These are phyloP conservation scores for Hawksworthiomyces lignivorus DNA, from an alignment of 2,329 filamentous ascomycete species.

Conservation along the genomic window DNA sequence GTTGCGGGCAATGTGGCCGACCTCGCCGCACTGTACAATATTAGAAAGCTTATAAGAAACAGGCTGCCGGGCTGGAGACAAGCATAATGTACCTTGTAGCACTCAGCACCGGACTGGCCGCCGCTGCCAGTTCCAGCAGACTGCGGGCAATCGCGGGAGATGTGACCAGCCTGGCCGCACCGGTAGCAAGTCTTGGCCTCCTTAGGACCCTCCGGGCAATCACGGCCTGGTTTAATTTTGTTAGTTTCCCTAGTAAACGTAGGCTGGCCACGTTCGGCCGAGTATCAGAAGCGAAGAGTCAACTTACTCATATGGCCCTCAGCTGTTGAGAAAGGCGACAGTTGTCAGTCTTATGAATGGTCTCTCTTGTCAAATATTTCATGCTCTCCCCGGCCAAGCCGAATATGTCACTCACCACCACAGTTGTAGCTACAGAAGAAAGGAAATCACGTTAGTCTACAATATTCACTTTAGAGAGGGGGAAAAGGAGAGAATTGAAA, in stretches of 20 bases:
- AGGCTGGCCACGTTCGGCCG: too few relatives aligned
- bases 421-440: slow-evolving; percentile 70
- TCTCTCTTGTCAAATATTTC: too few relatives aligned
- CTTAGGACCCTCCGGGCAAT: slow-evolving; percentile 84
- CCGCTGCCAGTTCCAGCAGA: slow-evolving; percentile 32
- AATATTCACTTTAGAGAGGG: not conserved
- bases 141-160: slow-evolving; percentile 76
- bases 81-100: slow-evolving; percentile 70
- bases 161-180: slow-evolving; percentile 78
- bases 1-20: slow-evolving; percentile 93
- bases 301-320: slow-evolving; percentile 68
- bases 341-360: too few relatives aligned
- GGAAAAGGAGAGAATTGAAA: not conserved
- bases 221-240: too few relatives aligned
- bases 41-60: slow-evolving; percentile 4
- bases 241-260: too few relatives aligned
- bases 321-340: slow-evolving; percentile 26
- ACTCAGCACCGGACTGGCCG: slow-evolving; percentile 55
- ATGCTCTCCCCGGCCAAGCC: too few relatives aligned
- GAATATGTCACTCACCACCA: slow-evolving; percentile 50
- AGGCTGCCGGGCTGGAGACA: too few relatives aligned
- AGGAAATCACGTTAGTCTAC: slow-evolving; percentile 10
- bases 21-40: slow-evolving; percentile 66
- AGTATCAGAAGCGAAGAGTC: too few relatives aligned
- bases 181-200: slow-evolving; percentile 74